Conservation (phyloP, 352 stramenopile species). For the Plasmopara muralis region DNA sequence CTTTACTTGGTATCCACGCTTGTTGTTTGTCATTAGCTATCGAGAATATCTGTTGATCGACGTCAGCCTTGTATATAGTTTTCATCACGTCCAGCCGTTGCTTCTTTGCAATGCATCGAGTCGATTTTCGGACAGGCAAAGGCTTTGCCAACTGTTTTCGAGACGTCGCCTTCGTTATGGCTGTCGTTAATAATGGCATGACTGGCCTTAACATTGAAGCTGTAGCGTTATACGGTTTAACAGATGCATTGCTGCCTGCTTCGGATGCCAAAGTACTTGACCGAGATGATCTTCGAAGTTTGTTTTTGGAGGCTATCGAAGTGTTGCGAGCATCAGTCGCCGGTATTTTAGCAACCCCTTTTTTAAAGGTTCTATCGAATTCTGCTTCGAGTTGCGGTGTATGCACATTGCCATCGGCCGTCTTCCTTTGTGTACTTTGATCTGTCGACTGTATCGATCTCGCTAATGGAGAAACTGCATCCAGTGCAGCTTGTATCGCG, state of each 20-base stretch:
- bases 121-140: slow-evolving; percentile 4
- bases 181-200: background rate
- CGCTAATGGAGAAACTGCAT: slow-evolving; percentile 9
- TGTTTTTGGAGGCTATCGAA: background rate
- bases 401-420: slow-evolving; percentile 25
- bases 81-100: slow-evolving; percentile 5
- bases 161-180: background rate
- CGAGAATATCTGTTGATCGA: background rate
- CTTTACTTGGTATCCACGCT: no score
- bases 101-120: slow-evolving; percentile 3
- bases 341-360: background rate
- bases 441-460: background rate
- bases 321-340: background rate
- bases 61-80: background rate
- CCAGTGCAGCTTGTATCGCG: slow-evolving; percentile 30
- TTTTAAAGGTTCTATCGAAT: slow-evolving; percentile 8
- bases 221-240: slow-evolving; percentile 19
- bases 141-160: slow-evolving; percentile 1
- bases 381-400: slow-evolving; percentile 31
- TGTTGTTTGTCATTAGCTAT: slow-evolving; percentile 5
- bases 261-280: slow-evolving; percentile 18
- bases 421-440: slow-evolving; percentile 5
- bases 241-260: slow-evolving; percentile 28
- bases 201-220: slow-evolving; percentile 5
- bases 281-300: slow-evolving; percentile 11